Base-by-base conservation (phyloP, 768 basidiomycete genomes). In the Auriscalpium microsporum region DNA sequence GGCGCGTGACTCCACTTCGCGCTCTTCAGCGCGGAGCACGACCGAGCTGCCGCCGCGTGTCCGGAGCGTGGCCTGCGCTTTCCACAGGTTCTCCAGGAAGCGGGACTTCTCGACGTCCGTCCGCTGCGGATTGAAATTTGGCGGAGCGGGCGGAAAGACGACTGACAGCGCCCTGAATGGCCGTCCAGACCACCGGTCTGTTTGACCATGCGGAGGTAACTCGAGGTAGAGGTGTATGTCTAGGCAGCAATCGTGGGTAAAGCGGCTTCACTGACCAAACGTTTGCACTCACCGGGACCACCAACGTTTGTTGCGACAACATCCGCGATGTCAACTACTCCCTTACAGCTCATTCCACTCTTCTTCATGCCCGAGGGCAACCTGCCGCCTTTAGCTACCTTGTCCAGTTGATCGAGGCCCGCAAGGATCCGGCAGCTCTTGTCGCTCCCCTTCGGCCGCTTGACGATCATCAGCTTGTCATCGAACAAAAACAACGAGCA, bases 401-500 rank as follows among this genome's bases (percentile, higher is more conserved):
- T 88, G 48, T 93, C 90, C 13, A 89, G 70, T 23, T 87, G 84
- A 60, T 92, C 87, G 53, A 95, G 70, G 1, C 93, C 91, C 4
- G 87, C 75, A 48, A 93, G 68, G 10, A 77, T 68, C 48, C 81
- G 80, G 4, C 87, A 92, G 45, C 80, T 78, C 70, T 81, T 93
- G 68, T 87, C 90, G 44, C 82, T 85, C 64, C 77, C 87, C 35
- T 73, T 82, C 45, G 79, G 89, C 28, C 96, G 80, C 72, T 97
- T 97, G 48, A 85, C 88, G 57, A 99, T 83, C 67, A 98, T 78
- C 19, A 99, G 74, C 64, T 91, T 91, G 71, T 99, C 95, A 59
- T 94, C 89, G 67, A 99, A 98, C 47, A 99, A 76, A 68, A 98
- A 89, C 33, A 99, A 72, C 2, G 89, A 90, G 69, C 89, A 94